Conservation (phyloP, 768 basidiomycete species). For the Mycena venus region DNA sequence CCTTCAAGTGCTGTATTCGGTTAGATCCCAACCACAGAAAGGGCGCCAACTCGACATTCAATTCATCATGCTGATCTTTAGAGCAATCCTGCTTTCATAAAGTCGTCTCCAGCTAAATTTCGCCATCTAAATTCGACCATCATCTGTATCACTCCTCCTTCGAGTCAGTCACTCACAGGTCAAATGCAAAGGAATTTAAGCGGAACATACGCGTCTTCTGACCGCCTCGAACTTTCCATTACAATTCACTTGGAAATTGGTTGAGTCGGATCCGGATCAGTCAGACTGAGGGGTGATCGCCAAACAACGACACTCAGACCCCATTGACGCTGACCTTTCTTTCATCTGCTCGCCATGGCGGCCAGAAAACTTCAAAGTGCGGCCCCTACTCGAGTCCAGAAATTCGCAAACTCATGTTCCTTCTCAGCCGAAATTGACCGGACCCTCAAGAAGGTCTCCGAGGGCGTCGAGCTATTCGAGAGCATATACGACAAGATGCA, state of each 20-base stretch:
- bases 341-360: conserved; percentile 71
- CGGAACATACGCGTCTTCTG: background rate
- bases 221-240: background rate
- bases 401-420: background rate
- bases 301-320: conserved; percentile 15
- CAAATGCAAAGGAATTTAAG: no score
- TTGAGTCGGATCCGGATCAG: no score
- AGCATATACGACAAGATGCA: conserved; percentile 99
- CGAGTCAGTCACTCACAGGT: background rate
- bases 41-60: background rate
- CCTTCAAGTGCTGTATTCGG: no score
- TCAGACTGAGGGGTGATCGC: conserved; percentile 12
- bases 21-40: background rate
- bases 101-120: background rate
- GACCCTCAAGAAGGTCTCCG: conserved; percentile 95
- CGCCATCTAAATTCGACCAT: no score
- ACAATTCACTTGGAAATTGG: background rate
- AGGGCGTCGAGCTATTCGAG: conserved; percentile 96
- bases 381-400: conserved; percentile 28
- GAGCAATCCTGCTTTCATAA: background rate
- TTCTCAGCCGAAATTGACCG: conserved; percentile 95
- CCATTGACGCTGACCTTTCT: conserved; percentile 25
- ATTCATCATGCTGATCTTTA: background rate
- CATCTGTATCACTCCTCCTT: background rate
- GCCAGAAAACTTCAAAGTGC: conserved; percentile 91